Base-by-base conservation (phyloP, 2,329 filamentous ascomycete species). In the Pseudopithomyces maydicus region DNA sequence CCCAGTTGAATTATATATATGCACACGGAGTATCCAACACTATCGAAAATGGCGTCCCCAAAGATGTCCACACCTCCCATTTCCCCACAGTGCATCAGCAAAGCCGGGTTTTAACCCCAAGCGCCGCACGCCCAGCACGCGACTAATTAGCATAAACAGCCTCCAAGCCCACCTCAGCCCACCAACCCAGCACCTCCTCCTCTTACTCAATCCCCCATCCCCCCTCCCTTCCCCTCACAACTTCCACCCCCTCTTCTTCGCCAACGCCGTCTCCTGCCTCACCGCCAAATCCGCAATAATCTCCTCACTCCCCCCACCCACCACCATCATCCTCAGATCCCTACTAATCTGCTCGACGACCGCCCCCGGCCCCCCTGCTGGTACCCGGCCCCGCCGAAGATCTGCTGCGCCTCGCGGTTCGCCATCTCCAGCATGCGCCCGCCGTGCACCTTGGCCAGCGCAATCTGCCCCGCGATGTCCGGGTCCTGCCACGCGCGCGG, bases 381-480 rank as follows among this genome's bases (percentile, higher is more conserved):
- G 56, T 84, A 85, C 1, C 82, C 82, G 1, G 79, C 75, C 0
- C 82, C 83, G 6, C 83, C 83, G 62, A 85, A 79, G 3, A 85
- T 77, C 64, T 85, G 83, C 68, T 84, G 82, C 0, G 81, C 80
- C 66, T 85, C 82, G 1, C 82, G 73, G 23, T 79, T 80, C 1
- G 80, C 81, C 64, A 78, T 73, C 67, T 84, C 82, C 6, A 84
- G 56, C 11, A 82, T 76, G 12, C 78, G 75, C 0, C 81, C 82
- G 0, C 80, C 81, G 42, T 81, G 79, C 0, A 85, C 79, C 62
- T 85, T 85, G 15, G 73, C 75, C 58, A 74, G 69, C 5, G 76
- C 76, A 57, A 78, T 77, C 50, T 72, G 72, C 0, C 74, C 74
- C 7, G 75, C 75, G 23, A 78, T 73, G 17, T 72, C 70, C 1